Conservation (phyloP, 176 grass and related monocot species). For the Puccinellia tenuiflora region DNA sequence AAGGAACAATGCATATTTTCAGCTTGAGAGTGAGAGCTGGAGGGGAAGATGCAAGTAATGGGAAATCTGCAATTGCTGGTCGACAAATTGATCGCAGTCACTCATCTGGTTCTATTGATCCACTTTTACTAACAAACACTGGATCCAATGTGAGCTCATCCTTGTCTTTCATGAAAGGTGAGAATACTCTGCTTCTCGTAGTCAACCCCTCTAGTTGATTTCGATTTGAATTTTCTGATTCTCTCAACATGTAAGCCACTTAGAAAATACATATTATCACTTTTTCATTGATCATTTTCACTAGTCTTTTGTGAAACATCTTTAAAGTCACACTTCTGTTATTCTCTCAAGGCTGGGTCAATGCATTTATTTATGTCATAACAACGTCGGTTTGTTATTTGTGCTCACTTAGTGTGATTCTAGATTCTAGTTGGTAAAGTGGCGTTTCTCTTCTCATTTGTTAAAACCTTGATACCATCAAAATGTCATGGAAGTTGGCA, state of each 20-base stretch:
- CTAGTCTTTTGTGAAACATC: background rate
- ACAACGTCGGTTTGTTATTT: background rate
- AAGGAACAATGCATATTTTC: conserved; percentile 79
- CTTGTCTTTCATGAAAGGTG: conserved; percentile 70
- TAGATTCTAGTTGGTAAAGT: background rate
- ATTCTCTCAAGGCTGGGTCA: background rate
- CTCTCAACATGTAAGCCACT: background rate
- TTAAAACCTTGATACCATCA: conserved; percentile 2
- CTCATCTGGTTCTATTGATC: conserved; percentile 33
- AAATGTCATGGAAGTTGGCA: background rate
- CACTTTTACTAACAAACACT: conserved; percentile 21
- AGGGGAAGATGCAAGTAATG: conserved; percentile 24
- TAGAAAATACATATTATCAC: background rate
- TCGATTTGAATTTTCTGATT: background rate
- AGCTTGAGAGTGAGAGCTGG: conserved; percentile 33
- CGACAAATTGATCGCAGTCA: conserved; percentile 15
- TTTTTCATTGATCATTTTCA: background rate
- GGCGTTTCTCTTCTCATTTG: background rate
- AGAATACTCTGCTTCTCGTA: background rate
- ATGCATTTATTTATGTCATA: background rate
- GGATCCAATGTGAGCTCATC: conserved; percentile 55
- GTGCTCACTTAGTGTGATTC: background rate
- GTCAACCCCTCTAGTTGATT: conserved; percentile 10
- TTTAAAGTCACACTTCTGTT: background rate
- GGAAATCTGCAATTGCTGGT: conserved; percentile 15